Evolutionary conservation across 345 rosid species (phyloP), one percentile per base, ranked within the genome.

Genomic region (Salix arbutifolia): DNA sequence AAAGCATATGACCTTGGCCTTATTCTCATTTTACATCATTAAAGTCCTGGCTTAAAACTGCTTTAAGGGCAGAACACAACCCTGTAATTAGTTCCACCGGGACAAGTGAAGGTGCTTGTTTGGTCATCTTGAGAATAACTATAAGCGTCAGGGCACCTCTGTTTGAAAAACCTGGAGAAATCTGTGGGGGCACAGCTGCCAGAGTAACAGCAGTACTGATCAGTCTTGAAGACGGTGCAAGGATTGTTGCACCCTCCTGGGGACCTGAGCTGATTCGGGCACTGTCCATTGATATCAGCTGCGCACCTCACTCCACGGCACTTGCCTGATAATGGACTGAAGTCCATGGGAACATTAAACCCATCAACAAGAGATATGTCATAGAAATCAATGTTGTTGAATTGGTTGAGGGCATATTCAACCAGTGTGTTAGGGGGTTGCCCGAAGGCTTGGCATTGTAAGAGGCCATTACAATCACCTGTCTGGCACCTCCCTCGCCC

Each of bases 381-480:
- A 35, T 1, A 35, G 37, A 35, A 35, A 35, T 35, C 37, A 1
- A 35, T 5, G 37, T 35, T 35, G 7, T 5, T 35, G 37, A 35
- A 35, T 35, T 35, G 37, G 37, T 35, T 35, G 1, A 35, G 6
- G 37, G 6, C 37, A 35, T 35, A 5, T 35, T 35, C 37, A 35
- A 7, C 37, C 37, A 35, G 37, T 35, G 37, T 35, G 37, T 35
- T 35, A 1, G 37, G 7, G 7, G 37, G 37, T 35, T 35, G 37
- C 7, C 7, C 37, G 37, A 35, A 5, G 7, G 37, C 37, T 35
- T 35, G 37, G 37, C 37, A 35, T 35, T 35, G 37, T 35, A 35
- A 35, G 37, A 89, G 90, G 4, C 74, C 81, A 0, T 74, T 35
- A 1, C 97, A 90, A 26, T 88, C 93, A 5, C 94, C 91, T 0